Conservation (phyloP, 805 yeast species). For the Candida montana region DNA sequence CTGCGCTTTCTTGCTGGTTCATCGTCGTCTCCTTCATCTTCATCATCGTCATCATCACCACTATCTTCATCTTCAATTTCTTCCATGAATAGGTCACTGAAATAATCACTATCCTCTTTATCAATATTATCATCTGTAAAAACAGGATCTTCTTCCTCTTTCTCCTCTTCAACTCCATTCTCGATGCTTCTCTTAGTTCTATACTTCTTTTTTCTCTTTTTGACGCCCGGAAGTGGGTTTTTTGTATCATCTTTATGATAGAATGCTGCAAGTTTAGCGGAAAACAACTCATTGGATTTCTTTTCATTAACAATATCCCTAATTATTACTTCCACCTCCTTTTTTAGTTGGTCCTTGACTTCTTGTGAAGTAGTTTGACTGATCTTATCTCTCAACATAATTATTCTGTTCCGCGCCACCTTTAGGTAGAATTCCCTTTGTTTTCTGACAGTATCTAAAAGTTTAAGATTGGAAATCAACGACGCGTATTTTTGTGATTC, state of each 20-base stretch:
- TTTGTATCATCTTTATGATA: not conserved
- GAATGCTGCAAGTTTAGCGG: not conserved
- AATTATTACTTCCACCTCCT: not conserved
- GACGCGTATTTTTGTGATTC: not conserved
- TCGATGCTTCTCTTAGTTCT: not conserved
- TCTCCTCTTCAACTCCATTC: not conserved
- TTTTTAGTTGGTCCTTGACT: not conserved
- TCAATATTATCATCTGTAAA: not conserved
- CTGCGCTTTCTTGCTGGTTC: not conserved
- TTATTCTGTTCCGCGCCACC: not conserved
- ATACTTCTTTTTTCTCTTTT: no score
- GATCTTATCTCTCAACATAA: no score
- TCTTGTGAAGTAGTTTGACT: no score
- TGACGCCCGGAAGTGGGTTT: no score
- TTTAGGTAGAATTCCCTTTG: not conserved
- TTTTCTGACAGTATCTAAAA: not conserved
- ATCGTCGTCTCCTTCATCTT: not conserved
- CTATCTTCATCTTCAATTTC: constrained; percentile 1
- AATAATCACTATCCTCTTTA: constrained; percentile 5
- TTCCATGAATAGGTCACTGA: constrained; percentile 5
- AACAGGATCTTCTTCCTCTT: no score
- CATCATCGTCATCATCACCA: not conserved
- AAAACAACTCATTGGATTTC: not conserved
- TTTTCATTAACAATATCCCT: not conserved
- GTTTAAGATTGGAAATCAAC: no score